Base-by-base conservation (phyloP, 768 basidiomycete genomes). In the Mycena crocata region DNA sequence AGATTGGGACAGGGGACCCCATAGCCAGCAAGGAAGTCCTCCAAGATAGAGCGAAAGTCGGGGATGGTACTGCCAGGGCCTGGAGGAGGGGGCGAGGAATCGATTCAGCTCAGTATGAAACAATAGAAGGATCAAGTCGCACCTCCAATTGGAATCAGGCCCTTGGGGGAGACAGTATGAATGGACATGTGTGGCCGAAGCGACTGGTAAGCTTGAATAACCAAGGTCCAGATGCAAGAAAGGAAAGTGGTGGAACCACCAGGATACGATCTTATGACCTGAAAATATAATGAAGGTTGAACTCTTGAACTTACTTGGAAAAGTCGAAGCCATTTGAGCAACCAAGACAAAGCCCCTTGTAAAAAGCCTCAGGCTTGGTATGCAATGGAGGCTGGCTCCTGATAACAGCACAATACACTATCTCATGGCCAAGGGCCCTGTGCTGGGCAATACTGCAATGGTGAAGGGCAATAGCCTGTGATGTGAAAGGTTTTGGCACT, bases 171-270 rank as follows among this genome's bases (percentile, higher is more conserved):
- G 5, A 15, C 21, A n/a, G 30, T 23, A 12, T 3, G 7, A n/a
- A 56, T 13, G 1, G 24, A 2, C 10, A 61, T 34, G 19, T 21
- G 21, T 0, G 65, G 42, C 17, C 19, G 12, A 21, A 66, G 32
- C 3, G 65, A 55, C 3, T 26, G 13, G 26, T 28, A 54, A 30
- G 42, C 52, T 8, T 48, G 52, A 19, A 66, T 57, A 21, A 61
- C 12, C 2, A 51, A 49, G 9, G 58, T 37, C 31, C 35, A 66
- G 5, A 26, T 46, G 4, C 28, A 45, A 0, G 59, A 46, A 19
- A 66, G 19, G 21, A 49, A 39, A 4, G 58, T 31, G 15, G 49
- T 21, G 14, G 65, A 60, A 23, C 56, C 57, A 9, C 45, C 58
- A 32, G 44, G 42, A 10, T 9, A 28, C 10, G 52, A 66, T 14